Evolutionary conservation across 768 basidiomycete species (phyloP), one percentile per base, ranked within the genome.

Genomic region (Mycena filopes): DNA sequence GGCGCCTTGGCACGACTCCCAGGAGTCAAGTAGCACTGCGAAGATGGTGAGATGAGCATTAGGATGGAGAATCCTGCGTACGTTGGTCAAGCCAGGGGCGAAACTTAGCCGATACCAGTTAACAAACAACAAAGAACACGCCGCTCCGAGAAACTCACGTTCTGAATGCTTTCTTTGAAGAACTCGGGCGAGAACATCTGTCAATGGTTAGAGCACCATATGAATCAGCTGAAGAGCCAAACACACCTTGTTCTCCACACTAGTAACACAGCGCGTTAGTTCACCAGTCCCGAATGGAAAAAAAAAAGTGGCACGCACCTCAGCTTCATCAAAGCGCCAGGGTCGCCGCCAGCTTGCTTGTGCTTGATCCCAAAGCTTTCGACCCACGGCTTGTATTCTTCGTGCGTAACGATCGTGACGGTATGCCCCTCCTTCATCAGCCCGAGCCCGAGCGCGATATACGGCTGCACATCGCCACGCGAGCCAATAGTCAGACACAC

Each of bases 141-240:
- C 29, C 7, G 41, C 46, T 11, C 12, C 42, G 18, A 66, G n/a
- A 47, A 47, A 58, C 84, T 63, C 63, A 86, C 86, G 67, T 86
- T 82, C 4, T 79, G 79, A 6, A 91, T 68, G 59, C 85, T 86
- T 70, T 88, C 84, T 70, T 82, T 88, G 81, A 91, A 90, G 70
- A 89, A 91, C 21, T 88, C 87, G 0, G 89, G 88, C 10, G 89
- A 89, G 72, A 90, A 90, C 87, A 90, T 90, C 87, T 64, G 55
- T 21, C 15, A 16, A 42, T 23, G 16, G 28, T 55, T 42, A 45
- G 38, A 43, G 43, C 45, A 26, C n/a, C 18, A 41, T 16, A n/a
- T 16, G 41, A 13, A 49, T 29, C 15, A 3, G 26, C 33, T n/a
- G 4, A 70, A 8, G 42, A 60, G 9, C 28, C 25, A 55, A 15